These are phyloP conservation scores for Cladosporium sp. DNA, from an alignment of 2,329 filamentous ascomycete species.

Conservation along the genomic window DNA sequence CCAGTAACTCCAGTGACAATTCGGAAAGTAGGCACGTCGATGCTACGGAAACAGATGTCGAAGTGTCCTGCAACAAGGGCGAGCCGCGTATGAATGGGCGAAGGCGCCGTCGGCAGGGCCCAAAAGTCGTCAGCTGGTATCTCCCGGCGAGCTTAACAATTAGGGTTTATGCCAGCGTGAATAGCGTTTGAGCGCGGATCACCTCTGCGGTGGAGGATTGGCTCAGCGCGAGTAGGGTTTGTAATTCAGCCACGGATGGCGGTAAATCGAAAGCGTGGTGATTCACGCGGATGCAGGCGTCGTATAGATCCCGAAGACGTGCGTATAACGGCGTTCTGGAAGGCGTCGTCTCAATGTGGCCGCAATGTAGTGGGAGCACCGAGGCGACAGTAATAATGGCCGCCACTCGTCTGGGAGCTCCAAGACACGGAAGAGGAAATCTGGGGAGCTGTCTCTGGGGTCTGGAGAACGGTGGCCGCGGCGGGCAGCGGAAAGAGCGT, in stretches of 20 bases:
- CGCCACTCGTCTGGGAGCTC: slow-evolving; percentile 2
- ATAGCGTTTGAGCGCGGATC: slow-evolving; percentile 12
- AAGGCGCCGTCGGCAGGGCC: slow-evolving; percentile 11
- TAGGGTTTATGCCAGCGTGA: slow-evolving; percentile 8
- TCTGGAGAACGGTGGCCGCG: slow-evolving; percentile 8
- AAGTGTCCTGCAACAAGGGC: slow-evolving; percentile 4
- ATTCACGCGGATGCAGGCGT: not conserved
- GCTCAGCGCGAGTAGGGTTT: slow-evolving; percentile 11
- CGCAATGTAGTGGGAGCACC: not conserved
- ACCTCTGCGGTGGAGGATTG: slow-evolving; percentile 9
- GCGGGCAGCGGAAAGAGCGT: not conserved
- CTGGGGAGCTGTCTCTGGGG: slow-evolving; percentile 12
- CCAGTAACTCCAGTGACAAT: slow-evolving; percentile 2
- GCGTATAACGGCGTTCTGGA: not conserved
- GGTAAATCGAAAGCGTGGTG: not conserved
- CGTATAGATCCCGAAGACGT: not conserved
- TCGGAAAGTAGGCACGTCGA: not conserved
- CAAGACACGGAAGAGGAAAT: slow-evolving; percentile 3
- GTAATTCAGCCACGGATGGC: slow-evolving; percentile 8
- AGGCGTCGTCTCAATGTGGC: not conserved
- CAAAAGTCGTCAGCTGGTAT: slow-evolving; percentile 13
- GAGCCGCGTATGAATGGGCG: slow-evolving; percentile 4
- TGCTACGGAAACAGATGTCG: slow-evolving; percentile 6
- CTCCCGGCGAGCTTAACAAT: slow-evolving; percentile 9
- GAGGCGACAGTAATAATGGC: not conserved